Base-by-base conservation (phyloP, 2,329 filamentous ascomycete genomes). In the Botryotinia calthae region DNA sequence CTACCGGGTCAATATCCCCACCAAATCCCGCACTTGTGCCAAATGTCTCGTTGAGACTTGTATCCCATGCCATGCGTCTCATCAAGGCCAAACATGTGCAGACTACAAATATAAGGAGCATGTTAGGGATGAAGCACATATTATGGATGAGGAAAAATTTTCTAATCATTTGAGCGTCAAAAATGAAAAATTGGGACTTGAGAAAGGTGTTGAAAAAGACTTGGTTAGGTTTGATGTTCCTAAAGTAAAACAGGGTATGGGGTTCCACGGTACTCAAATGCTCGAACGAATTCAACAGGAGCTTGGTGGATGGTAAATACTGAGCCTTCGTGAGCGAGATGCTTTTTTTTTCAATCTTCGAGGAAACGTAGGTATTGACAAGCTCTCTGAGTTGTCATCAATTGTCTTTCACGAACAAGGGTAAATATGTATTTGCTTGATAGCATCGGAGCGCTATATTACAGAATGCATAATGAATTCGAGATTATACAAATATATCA, bases 101-200 rank as follows among this genome's bases (percentile, higher is more conserved):
- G 75, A 76, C 18, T 77, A 73, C 44, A 73, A 75, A 31, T 66
- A 76, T 12, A 28, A 76, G 14, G 54, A 10, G 31, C 72, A 72
- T 2, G 72, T 66, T 46, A 72, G 67, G 2, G 51, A 40, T 12
- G 68, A 72, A 40, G 73, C 67, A 18, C 25, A n/a, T 54, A 22
- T n/a, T 10, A 54, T n/a, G 48, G 48, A n/a, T 16, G 48, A 54
- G n/a, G 48, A 54, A 54, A 14, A 54, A 54, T 54, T 0, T 74
- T 76, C 5, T 37, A 66, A 16, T 77, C 77, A 72, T 72, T 76
- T 0, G 84, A 84, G 77, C 73, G n/a, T 54, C 25, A n/a, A 54
- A n/a, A 54, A 54, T n/a, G 48, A 54, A 54, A 25, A 16, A n/a
- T 54, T n/a, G 48, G 48, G 12, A 54, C 25, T n/a, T 54, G 25